A percentile compares a stretch with the other conserved stretches of the same genome.
Evolutionary conservation across 768 basidiomycete species (phyloP).

Genomic region (Zangia roseola): DNA sequence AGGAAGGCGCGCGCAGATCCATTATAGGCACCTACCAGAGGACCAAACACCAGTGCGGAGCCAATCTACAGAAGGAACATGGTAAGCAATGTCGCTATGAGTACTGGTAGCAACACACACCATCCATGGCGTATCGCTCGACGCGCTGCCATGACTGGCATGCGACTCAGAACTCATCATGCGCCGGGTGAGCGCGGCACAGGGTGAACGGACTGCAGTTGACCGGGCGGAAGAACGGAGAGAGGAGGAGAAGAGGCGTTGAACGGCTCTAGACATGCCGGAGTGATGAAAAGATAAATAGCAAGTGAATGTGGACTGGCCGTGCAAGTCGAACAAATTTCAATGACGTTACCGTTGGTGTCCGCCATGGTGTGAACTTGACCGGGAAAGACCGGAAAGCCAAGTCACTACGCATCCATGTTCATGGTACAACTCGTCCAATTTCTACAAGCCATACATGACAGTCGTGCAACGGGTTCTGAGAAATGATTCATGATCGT

Average conservation of each 20-base stretch:
- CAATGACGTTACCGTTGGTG: slow-evolving; percentile 24
- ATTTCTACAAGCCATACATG: no score
- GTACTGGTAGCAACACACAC: slow-evolving; percentile 14
- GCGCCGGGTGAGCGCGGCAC: slow-evolving; percentile 19
- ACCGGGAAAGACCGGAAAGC: slow-evolving; percentile 27
- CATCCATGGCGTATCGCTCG: slow-evolving; percentile 30
- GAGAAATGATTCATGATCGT: no score
- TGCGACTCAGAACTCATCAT: slow-evolving; percentile 27
- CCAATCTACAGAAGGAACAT: slow-evolving; percentile 23
- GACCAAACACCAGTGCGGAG: slow-evolving; percentile 33
- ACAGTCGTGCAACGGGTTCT: no score
- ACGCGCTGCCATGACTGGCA: slow-evolving; percentile 14
- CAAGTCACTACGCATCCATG: no score
- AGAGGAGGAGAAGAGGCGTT: slow-evolving; percentile 16
- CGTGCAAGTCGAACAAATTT: slow-evolving; percentile 21
- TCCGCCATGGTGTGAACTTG: slow-evolving; percentile 26
- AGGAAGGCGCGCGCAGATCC: not conserved
- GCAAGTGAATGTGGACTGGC: slow-evolving; percentile 4
- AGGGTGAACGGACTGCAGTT: slow-evolving; percentile 11
- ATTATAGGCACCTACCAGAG: slow-evolving; percentile 21
- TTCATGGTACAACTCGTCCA: no score
- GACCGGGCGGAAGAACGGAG: slow-evolving; percentile 17
- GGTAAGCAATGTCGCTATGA: not conserved
- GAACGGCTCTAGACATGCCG: slow-evolving; percentile 22
- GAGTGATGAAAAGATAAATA: slow-evolving; percentile 12